phyloP scores from a whole-genome alignment of 2,329 filamentous ascomycete genomes.

The Acrodontium crateriforme region DNA sequence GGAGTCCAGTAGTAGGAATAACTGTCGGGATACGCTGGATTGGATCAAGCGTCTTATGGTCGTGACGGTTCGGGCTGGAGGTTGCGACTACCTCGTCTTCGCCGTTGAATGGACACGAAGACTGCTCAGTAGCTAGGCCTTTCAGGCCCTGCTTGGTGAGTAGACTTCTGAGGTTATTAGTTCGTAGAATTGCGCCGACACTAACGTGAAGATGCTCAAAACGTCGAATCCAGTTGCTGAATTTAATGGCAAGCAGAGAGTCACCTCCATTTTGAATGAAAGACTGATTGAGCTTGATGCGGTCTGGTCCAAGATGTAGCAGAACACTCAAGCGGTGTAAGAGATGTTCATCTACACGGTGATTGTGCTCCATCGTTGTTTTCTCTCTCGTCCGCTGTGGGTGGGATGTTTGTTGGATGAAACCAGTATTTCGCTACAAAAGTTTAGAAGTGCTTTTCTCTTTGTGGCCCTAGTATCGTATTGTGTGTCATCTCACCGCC shows the following conservation, averaged over 20 bases:
- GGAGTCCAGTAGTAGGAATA: slow-evolving; percentile 2
- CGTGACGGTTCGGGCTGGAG: slow-evolving; percentile 1
- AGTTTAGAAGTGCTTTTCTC: too few relatives aligned
- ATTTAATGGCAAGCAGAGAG: slow-evolving; percentile 2
- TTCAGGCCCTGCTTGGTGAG: slow-evolving; percentile 1
- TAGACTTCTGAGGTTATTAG: slow-evolving; percentile 2
- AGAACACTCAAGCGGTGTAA: slow-evolving; percentile 1
- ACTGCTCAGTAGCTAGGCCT: neutral
- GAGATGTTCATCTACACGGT: too few relatives aligned
- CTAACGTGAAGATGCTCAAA: slow-evolving; percentile 1
- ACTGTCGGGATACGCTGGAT: slow-evolving; percentile 2
- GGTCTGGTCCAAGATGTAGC: slow-evolving; percentile 1
- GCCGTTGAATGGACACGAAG: neutral
- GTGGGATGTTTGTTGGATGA: neutral
- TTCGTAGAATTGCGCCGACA: slow-evolving; percentile 1
- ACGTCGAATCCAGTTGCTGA: slow-evolving; percentile 2
- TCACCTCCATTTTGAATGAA: slow-evolving; percentile 3
- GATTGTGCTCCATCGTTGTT: neutral
- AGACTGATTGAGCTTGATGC: slow-evolving; percentile 2
- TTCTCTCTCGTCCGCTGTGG: neutral
- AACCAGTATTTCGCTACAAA: too few relatives aligned
- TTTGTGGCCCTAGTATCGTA: too few relatives aligned
- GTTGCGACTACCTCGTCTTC: neutral
- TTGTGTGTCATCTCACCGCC: too few relatives aligned
- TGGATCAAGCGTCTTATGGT: slow-evolving; percentile 2